Evolutionary conservation across 2,329 filamentous ascomycete species (phyloP), one percentile per base, ranked within the genome.

Genomic region (Monosporascus sp.): DNA sequence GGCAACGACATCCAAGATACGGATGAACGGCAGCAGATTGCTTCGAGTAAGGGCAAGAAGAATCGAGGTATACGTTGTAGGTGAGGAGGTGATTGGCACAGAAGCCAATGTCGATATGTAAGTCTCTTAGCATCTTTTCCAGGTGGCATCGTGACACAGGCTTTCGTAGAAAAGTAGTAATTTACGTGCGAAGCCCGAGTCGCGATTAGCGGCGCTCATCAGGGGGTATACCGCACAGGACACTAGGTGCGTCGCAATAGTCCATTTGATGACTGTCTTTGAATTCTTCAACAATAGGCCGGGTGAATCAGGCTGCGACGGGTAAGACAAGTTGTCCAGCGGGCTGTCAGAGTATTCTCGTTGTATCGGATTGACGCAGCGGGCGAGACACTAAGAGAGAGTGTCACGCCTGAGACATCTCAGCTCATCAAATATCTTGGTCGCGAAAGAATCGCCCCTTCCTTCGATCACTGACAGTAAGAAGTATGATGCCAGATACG

Each of bases 361-460:
- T 3, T 14, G 2, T 24, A 15, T 27, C 5, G 43, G 43, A 17
- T 31, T 25, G 43, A 25, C 24, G 43, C 20, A 46, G 24, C 11
- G 24, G 41, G n/a, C 35, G 25, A 50, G 52, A 50, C 54, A 48
- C 24, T 11, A 35, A 35, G 52, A 27, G 43, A 46, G 31, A 51
- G 27, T 25, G 20, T 38, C 15, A 45, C 18, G 17, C 5, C 37
- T 57, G 45, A 56, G 47, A 55, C 55, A 57, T 51, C 41, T 53
- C 52, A 50, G 54, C 49, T 53, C 44, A 37, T 46, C 35, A 49
- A 45, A 47, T 46, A 27, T 15, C 43, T 17, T 14, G 7, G 24
- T 43, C 39, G 9, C 8, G 11, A 20, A 43, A 35, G 9, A 14
- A 14, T 35, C 31, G 5, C 31, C 31, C 9, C 9, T 35, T 35